Evolutionary conservation across 768 basidiomycete species (phyloP), one percentile per base, ranked within the genome.

Genomic region (Russula sp.): DNA sequence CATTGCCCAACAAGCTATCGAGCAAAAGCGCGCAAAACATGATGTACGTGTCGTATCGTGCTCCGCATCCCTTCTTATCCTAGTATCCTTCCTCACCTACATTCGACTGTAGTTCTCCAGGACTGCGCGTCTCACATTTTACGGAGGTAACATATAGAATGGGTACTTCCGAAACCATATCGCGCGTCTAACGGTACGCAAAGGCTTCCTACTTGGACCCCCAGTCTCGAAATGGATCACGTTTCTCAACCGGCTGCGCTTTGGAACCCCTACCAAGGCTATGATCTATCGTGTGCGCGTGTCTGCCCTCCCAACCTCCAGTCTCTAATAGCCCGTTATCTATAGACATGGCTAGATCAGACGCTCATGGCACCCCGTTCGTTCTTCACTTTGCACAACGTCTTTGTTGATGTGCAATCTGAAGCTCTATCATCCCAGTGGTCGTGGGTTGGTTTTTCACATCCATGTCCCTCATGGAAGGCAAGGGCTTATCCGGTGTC

Each of bases 1-100:
- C 1, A 81, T 95, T 48, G 94, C 94, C 0, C 94, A 97, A 74
- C 94, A 96, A 73, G 81, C 76, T 1, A 81, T 95, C 20, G 94
- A 95, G 71, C 78, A 77, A 69, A 82, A 77, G 66, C 90, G 91
- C 6, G 77, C 70, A 57, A 73, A 85, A 2, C 94, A 96, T 70
- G 93, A 97, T 67, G 89, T 90, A 66, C 67, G 84, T 62, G 14
- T n/a, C 35, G 18, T 31, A 5, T 27, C 22, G 22, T 27, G 4
- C 32, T 13, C 3, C 47, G 48, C 49, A 2, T 63, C 59, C 37
- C 42, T 32, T 44, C 32, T 18, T 27, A 27, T 27, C n/a, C n/a
- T n/a, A n/a, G n/a, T 27, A 11, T 45, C 11, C 18, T 51, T 27
- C 22, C 37, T 35, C 13, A 52, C 32, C 37, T 8, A 39, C 44